These are phyloP conservation scores for Nymphaea colorata DNA, from an alignment of 164 flowering plant species.

Conservation along the genomic window DNA sequence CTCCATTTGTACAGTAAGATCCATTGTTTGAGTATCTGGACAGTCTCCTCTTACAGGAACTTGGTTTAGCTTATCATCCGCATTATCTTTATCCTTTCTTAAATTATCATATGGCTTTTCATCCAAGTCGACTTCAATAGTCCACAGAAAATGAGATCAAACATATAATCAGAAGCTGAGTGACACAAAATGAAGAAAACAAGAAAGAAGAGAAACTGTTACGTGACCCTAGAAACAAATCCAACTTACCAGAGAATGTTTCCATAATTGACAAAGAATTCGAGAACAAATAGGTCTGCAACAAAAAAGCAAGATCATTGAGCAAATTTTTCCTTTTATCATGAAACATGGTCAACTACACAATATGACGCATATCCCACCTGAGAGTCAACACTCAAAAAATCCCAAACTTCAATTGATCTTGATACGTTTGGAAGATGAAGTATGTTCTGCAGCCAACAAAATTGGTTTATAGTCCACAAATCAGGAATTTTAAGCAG, in stretches of 20 bases:
- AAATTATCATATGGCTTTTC: conserved; percentile 35
- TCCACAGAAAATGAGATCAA: conserved; percentile 1
- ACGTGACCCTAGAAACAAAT: background rate
- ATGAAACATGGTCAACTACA: background rate
- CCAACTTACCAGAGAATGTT: conserved; percentile 65
- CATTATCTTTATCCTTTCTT: conserved; percentile 15
- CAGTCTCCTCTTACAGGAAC: conserved; percentile 23
- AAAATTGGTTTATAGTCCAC: too few species aligned
- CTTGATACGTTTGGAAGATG: conserved; percentile 81
- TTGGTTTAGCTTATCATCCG: conserved; percentile 15
- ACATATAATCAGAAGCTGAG: conserved; percentile 1
- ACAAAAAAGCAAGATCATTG: background rate
- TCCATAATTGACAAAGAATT: conserved; percentile 79
- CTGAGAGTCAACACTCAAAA: conserved; percentile 99
- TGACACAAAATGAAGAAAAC: background rate
- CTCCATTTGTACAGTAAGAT: conserved; percentile 23
- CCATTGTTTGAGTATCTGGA: conserved; percentile 20
- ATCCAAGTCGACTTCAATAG: conserved; percentile 44
- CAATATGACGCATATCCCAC: conserved; percentile 22
- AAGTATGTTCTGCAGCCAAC: conserved; percentile 51
- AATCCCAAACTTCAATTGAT: conserved; percentile 99
- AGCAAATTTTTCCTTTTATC: background rate
- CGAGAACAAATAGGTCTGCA: conserved; percentile 89
- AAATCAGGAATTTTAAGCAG: too few species aligned
- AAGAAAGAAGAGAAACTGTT: background rate